Base-by-base conservation (phyloP, 2,329 filamentous ascomycete genomes). In the Fusarium falciforme region DNA sequence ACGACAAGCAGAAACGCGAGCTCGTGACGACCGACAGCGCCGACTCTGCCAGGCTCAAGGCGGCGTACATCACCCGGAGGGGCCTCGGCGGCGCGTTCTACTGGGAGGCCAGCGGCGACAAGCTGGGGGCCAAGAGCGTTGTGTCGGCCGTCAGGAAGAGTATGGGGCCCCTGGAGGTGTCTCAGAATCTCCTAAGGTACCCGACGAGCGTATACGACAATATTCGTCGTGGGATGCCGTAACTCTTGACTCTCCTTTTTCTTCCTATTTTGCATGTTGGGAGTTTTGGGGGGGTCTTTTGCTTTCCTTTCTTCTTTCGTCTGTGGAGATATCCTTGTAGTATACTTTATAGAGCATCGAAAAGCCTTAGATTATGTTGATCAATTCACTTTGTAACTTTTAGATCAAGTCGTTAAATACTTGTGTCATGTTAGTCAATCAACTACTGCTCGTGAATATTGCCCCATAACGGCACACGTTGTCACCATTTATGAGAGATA, bases 31-130 rank as follows among this genome's bases (percentile, higher is more conserved):
- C 94, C 77, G 91, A 93, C 76, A 93, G 88, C 5, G 85, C 89
- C 0, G 80, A 83, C 35, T 90, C 91, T 71, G 89, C 89, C 1
- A 80, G 80, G 31, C 79, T 84, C 72, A 97, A 96, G 84, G 88
- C 88, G 1, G 79, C 84, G 10, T 96, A 92, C 78, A 86, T 96
- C 73, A 83, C 85, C 74, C 77, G 84, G 25, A 85, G 86, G 62
- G 85, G 88, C 0, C 87, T 97, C 1, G 94, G 93, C 1, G 94
- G 94, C 14, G 91, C 89, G 0, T 93, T 96, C 86, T 97, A 93
- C 88, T 97, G 94, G 94, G 94, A 97, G 82, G 92, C 90, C 11
- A 93, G 90, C 73, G 91, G 90, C 14, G 94, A 97, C 77, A 84
- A 81, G 72, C 75, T 71, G 0, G 87, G 85, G 35, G 78, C 77